phyloP scores from a whole-genome alignment of 2,329 filamentous ascomycete genomes.

The Pezicula neosporulosa region DNA sequence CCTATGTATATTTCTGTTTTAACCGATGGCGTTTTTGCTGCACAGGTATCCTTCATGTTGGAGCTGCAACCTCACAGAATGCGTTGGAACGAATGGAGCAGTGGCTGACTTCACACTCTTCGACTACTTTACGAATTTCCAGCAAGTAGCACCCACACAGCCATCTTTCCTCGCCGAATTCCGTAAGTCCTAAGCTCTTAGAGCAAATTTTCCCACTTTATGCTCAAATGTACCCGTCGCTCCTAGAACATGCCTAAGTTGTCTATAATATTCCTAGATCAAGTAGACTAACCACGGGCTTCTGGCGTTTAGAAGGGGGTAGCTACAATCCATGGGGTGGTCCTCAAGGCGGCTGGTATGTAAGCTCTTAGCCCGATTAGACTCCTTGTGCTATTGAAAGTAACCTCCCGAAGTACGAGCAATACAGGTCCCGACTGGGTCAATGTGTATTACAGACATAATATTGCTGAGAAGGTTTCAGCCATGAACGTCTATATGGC shows the following conservation, averaged over 20 bases:
- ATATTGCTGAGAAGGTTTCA: constrained; percentile 56
- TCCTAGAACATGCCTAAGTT: too few species aligned
- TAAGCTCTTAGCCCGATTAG: neutral
- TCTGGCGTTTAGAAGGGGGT: constrained; percentile 38
- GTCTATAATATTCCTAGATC: too few species aligned
- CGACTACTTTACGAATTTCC: constrained; percentile 30
- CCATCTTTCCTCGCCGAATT: constrained; percentile 54
- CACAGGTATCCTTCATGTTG: too few species aligned
- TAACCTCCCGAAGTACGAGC: constrained; percentile 13
- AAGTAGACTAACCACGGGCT: too few species aligned
- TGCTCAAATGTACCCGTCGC: too few species aligned
- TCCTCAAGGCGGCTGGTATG: constrained; percentile 43
- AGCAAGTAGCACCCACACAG: constrained; percentile 20
- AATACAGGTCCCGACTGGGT: constrained; percentile 57
- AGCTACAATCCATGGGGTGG: constrained; percentile 61
- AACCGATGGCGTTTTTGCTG: too few species aligned
- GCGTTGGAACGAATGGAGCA: constrained; percentile 55
- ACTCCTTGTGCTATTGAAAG: constrained; percentile 19
- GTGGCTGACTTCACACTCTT: constrained; percentile 45
- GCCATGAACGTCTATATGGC: constrained; percentile 63
- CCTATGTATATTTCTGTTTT: too few species aligned
- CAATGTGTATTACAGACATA: constrained; percentile 61
- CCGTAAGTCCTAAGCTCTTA: constrained; percentile 15
- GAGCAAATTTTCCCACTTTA: too few species aligned
- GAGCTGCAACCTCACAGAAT: constrained; percentile 58